phyloP scores from a whole-genome alignment of 345 rosid genomes.

The Anastatica hierochuntica region DNA sequence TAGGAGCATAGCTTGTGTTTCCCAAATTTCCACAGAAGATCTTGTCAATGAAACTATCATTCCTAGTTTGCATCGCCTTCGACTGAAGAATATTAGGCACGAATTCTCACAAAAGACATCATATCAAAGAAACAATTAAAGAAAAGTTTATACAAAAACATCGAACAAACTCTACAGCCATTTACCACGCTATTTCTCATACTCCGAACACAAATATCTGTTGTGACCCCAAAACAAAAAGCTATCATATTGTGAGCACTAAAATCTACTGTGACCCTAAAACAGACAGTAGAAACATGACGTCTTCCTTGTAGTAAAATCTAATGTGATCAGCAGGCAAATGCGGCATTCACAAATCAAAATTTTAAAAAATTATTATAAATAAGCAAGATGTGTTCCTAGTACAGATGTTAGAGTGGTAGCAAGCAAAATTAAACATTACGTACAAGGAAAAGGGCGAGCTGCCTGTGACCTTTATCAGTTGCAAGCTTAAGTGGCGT shows the following conservation, averaged over 20 bases:
- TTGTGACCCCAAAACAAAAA: background rate
- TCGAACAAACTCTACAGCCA: background rate
- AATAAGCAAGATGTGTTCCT: background rate
- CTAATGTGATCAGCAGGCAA: background rate
- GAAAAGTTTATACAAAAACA: background rate
- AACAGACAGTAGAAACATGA: background rate
- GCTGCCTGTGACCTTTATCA: conserved; percentile 89
- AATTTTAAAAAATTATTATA: background rate
- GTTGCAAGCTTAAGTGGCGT: conserved; percentile 82
- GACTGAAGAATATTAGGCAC: conserved; percentile 36
- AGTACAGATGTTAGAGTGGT: background rate
- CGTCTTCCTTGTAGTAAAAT: too few species aligned
- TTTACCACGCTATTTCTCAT: background rate
- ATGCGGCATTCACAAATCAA: background rate
- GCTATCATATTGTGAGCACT: conserved; percentile 5
- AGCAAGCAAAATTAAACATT: conserved; percentile 25
- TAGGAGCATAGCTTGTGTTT: conserved; percentile 62
- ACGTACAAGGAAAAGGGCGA: conserved; percentile 88
- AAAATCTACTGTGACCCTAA: background rate
- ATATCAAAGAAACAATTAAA: background rate
- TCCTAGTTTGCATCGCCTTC: conserved; percentile 38
- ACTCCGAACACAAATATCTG: conserved; percentile 5
- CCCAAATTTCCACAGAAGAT: conserved; percentile 42
- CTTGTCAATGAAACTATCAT: conserved; percentile 36
- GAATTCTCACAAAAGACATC: background rate